Conservation (phyloP, 441 rosid genomes). For the Raphanus hybrid region DNA sequence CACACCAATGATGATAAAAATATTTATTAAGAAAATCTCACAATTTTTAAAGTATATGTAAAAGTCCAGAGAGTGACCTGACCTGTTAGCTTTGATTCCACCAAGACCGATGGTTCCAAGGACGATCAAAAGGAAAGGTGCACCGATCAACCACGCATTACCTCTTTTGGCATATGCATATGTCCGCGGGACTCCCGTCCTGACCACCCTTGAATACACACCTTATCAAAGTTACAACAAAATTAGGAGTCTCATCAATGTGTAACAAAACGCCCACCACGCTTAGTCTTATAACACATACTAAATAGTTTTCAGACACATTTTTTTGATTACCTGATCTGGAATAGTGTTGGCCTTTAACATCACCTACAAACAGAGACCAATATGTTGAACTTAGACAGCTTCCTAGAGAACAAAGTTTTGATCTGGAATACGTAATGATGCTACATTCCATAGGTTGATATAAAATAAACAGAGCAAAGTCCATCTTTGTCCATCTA, state of each 20-base stretch:
- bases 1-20: neutral
- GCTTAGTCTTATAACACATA: neutral
- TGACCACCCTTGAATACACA: slow-evolving; percentile 58
- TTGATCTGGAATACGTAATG: no score
- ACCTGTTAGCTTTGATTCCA: slow-evolving; percentile 74
- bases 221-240: slow-evolving; percentile 41
- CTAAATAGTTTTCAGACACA: neutral
- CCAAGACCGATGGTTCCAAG: slow-evolving; percentile 79
- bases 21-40: neutral
- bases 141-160: slow-evolving; percentile 53
- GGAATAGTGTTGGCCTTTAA: slow-evolving; percentile 43
- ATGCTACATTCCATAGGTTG: no score
- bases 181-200: slow-evolving; percentile 60
- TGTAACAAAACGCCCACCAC: neutral
- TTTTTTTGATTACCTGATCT: slow-evolving; percentile 53
- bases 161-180: slow-evolving; percentile 55
- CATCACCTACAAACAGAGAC: slow-evolving; percentile 51
- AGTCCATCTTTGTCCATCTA: no score
- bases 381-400: neutral
- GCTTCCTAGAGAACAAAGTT: neutral
- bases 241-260: neutral
- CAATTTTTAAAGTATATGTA: neutral
- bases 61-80: slow-evolving; percentile 39
- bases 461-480: no score
- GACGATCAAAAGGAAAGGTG: slow-evolving; percentile 67